Percentiles rank a stretch among this genome's conserved stretches.
phyloP scores from a whole-genome alignment of 2,329 filamentous ascomycete species.

The Penicillium oxalicum region DNA sequence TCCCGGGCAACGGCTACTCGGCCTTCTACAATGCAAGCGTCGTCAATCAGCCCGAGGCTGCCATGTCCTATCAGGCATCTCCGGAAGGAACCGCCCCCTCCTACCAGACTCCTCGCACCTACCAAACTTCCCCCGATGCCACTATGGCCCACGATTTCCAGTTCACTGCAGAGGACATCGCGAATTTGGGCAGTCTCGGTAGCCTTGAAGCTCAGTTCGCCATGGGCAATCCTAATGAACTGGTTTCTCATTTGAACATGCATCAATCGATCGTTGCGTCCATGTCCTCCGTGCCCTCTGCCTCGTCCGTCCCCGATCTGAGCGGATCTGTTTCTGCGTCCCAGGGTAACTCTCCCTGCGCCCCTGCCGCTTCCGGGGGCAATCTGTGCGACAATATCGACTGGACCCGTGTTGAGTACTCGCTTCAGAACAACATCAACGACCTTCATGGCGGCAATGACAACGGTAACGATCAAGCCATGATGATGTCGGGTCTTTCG shows the following conservation, averaged over 20 bases:
- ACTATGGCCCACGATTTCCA: too few relatives aligned
- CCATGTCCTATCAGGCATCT: not conserved
- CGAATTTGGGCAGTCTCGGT: slow-evolving; percentile 19
- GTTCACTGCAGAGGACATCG: too few relatives aligned
- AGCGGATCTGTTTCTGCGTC: slow-evolving; percentile 14
- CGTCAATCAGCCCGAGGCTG: not conserved
- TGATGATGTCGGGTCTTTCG: slow-evolving; percentile 20
- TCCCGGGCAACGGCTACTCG: slow-evolving; percentile 21
- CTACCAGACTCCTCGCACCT: slow-evolving; percentile 2
- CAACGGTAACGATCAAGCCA: slow-evolving; percentile 1
- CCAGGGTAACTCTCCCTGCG: slow-evolving; percentile 19
- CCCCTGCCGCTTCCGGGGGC: slow-evolving; percentile 15
- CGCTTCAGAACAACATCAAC: slow-evolving; percentile 2
- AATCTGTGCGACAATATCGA: slow-evolving; percentile 18
- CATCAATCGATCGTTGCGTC: slow-evolving; percentile 22
- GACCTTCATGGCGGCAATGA: not conserved
- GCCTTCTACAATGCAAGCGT: slow-evolving; percentile 16
- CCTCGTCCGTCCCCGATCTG: slow-evolving; percentile 19
- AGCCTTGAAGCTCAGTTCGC: slow-evolving; percentile 26
- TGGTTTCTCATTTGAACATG: slow-evolving; percentile 22
- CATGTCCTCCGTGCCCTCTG: slow-evolving; percentile 16
- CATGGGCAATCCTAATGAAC: slow-evolving; percentile 23
- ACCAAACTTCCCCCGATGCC: too few relatives aligned
- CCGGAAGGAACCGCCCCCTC: not conserved
- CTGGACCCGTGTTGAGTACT: slow-evolving; percentile 12